These are phyloP conservation scores for Flaveria sonorensis DNA, from an alignment of 129 eudicot species.

Conservation along the genomic window DNA sequence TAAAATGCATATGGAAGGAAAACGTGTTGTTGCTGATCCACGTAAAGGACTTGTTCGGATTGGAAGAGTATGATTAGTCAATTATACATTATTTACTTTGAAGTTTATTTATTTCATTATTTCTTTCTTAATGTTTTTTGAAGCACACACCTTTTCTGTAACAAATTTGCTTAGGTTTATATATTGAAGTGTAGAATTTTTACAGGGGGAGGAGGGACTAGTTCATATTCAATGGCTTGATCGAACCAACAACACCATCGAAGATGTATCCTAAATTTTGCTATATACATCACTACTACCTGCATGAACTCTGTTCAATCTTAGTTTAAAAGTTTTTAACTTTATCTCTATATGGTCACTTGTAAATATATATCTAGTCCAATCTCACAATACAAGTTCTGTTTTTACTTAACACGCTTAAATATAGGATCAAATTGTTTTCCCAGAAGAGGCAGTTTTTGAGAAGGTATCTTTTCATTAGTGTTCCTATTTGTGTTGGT, in stretches of 20 bases:
- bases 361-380: not conserved
- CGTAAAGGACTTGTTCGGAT: slow-evolving; percentile 94
- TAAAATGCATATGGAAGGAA: slow-evolving; percentile 92
- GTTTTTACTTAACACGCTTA: slow-evolving; percentile 42
- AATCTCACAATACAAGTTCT: not conserved
- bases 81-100: not conserved
- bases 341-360: not conserved
- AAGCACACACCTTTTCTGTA: slow-evolving; percentile 9
- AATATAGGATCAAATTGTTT: slow-evolving; percentile 85
- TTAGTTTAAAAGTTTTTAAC: not conserved
- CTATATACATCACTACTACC: not conserved
- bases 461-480: slow-evolving; percentile 62
- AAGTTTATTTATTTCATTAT: not conserved
- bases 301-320: not conserved
- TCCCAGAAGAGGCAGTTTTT: slow-evolving; percentile 92
- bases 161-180: not conserved
- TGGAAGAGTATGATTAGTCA: slow-evolving; percentile 67
- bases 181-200: slow-evolving; percentile 19
- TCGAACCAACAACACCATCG: slow-evolving; percentile 56
- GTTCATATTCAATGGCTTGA: slow-evolving; percentile 95
- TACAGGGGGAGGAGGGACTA: slow-evolving; percentile 92
- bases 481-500: slow-evolving; percentile 3
- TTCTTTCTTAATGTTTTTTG: not conserved
- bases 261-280: slow-evolving; percentile 78
- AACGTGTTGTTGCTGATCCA: slow-evolving; percentile 75